Conservation (phyloP, 345 rosid genomes). For the Citrus maxima region DNA sequence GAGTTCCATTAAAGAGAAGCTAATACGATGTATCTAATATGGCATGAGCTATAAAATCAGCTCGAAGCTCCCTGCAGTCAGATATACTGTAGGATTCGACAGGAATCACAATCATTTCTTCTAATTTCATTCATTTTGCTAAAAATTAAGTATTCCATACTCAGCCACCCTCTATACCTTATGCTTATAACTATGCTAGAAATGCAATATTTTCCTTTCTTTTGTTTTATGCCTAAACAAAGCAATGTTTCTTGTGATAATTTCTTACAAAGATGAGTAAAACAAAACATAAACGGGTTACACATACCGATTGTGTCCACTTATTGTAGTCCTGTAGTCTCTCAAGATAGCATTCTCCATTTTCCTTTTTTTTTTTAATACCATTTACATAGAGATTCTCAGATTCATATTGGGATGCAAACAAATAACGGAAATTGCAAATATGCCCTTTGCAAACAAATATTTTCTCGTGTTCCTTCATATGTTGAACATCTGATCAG, state of each 20-base stretch:
- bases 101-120: constrained; percentile 2
- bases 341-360: neutral
- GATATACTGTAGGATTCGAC: constrained; percentile 12
- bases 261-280: neutral
- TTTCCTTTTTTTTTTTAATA: neutral
- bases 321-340: neutral
- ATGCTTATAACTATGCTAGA: neutral
- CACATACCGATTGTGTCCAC: neutral
- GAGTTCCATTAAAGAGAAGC: neutral
- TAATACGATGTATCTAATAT: constrained; percentile 3
- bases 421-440: neutral
- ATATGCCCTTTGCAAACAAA: neutral
- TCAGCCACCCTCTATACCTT: neutral
- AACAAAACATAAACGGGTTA: neutral
- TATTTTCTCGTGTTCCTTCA: neutral
- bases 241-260: neutral
- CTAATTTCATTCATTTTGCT: neutral
- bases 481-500: neutral
- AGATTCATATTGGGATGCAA: neutral
- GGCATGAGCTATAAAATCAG: constrained; percentile 9
- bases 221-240: neutral
- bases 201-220: neutral
- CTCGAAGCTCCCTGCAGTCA: constrained; percentile 11
- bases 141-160: neutral
- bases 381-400: neutral